Evolutionary conservation across 1,284 basidiomycete genomes (phyloP), one percentile per base, ranked within the genome.

Genomic region (Caloboletus inedulis): DNA sequence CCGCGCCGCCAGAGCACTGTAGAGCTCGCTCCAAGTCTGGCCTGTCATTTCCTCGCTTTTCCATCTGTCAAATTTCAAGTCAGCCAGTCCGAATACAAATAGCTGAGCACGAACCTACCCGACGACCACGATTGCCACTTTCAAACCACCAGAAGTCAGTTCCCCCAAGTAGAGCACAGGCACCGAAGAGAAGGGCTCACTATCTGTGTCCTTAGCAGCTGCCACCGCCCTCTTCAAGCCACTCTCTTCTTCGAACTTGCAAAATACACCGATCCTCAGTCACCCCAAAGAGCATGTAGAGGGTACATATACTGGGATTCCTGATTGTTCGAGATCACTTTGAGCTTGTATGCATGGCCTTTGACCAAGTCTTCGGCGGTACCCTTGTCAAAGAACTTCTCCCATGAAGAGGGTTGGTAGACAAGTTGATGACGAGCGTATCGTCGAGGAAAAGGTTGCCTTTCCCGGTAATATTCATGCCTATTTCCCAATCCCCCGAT

Each of bases 161-260:
- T 21, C 5, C n/a, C 9, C 30, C 8, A 40, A 19, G 30, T 12
- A 10, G 19, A 27, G 13, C 14, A 18, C 7, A 18, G 30, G 7
- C 10, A 51, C 7, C 29, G 3, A 23, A 21, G 35, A 37, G 13
- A 21, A 31, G n/a, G 16, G 48, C 62, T 43, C 45, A 74, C 74
- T 74, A 61, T 80, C 77, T 2, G 73, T 65, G 8, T 66, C 63
- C 53, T 18, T 7, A 7, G 18, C 13, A 35, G 7, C 18, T 10
- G 18, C 7, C 29, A 35, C 29, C 19, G 41, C 16, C 18, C 27
- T 31, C 13, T 34, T 25, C 16, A 37, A 13, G 8, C 19, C 37
- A 39, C 19, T 39, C 8, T 39, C 19, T 16, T 14, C 19, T 39
- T 39, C 36, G 9, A 21, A 21, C 13, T 21, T 39, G 16, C 35